Evolutionary conservation across 768 basidiomycete species (phyloP), one percentile per base, ranked within the genome.

Genomic region (Russula olivacea): DNA sequence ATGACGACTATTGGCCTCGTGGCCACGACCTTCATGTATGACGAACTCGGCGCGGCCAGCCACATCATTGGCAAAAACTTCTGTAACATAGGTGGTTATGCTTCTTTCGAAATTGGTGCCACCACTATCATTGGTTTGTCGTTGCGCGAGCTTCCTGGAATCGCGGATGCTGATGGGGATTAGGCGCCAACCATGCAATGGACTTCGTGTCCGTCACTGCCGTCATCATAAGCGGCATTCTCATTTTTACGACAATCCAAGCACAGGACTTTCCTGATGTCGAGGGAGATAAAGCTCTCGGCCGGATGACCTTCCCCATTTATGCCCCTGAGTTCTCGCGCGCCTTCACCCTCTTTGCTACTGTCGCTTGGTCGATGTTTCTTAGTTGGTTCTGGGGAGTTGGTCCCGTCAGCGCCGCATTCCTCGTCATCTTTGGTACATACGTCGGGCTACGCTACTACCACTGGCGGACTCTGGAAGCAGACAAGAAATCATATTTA

Each of bases 181-280:
- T 43, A 63, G 58, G 56, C 50, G 60, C 54, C 4, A 60, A 52
- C 45, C 66, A 59, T 45, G 57, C 56, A 8, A 59, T 68, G 59
- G 67, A 68, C 48, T 57, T 60, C 34, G 60, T 66, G 47, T 68
- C 67, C 50, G 47, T 66, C 52, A 61, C 57, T 49, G 69, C 69
- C 59, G 66, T 70, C 52, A 58, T 59, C 15, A 64, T 67, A 38
- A 65, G 63, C 25, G 67, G 67, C 51, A 48, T 65, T 48, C 65
- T 70, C 25, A 70, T 71, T 56, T 62, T 65, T 55, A 70, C 69
- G 41, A 71, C 70, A 36, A 67, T 70, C 21, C 70, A 68, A 51
- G 60, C 63, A n/a, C 70, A 71, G 38, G 70, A 71, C 60, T 70
- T 71, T 60, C 62, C 63, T 17, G 70, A 71, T 55, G 68, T 69